Conservation (phyloP, 805 yeast genomes). For the Schwanniomyces occidentalis region DNA sequence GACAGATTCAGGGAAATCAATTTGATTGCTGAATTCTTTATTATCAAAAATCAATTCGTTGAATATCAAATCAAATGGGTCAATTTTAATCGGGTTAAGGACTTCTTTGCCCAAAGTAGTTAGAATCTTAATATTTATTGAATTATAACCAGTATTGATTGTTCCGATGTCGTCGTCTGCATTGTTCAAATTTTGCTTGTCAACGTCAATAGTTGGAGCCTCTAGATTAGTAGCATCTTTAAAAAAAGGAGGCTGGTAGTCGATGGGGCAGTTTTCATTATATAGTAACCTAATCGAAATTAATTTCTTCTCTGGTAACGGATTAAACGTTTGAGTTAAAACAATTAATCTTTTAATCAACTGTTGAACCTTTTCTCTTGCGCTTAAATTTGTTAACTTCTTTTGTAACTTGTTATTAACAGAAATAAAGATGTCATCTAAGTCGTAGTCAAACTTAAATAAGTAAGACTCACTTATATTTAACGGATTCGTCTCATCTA, state of each 20-base stretch:
- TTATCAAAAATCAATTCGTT: conserved; percentile 1
- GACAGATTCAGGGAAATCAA: background rate
- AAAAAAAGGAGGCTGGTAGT: conserved; percentile 51
- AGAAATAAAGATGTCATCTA: conserved; percentile 5
- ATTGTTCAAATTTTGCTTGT: background rate
- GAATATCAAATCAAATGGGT: conserved; percentile 25
- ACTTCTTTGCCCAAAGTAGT: conserved; percentile 6
- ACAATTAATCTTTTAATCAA: conserved; percentile 53
- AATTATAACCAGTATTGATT: conserved; percentile 6
- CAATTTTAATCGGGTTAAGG: conserved; percentile 12
- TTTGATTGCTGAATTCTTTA: background rate
- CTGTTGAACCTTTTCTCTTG: conserved; percentile 47
- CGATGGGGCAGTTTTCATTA: conserved; percentile 46
- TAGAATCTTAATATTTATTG: conserved; percentile 22
- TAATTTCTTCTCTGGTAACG: conserved; percentile 48
- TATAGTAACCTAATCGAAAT: conserved; percentile 51
- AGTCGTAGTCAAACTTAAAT: conserved; percentile 46
- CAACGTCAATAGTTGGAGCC: conserved; percentile 31
- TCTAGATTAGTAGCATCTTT: conserved; percentile 41
- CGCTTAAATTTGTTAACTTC: conserved; percentile 21
- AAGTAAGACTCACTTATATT: conserved; percentile 51
- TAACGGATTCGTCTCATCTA: conserved; percentile 43
- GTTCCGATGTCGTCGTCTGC: conserved; percentile 6
- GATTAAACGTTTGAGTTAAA: conserved; percentile 53
- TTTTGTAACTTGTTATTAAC: conserved; percentile 2